Conservation (phyloP, 306 rosid genomes). For the Sesbania bispinosa region DNA sequence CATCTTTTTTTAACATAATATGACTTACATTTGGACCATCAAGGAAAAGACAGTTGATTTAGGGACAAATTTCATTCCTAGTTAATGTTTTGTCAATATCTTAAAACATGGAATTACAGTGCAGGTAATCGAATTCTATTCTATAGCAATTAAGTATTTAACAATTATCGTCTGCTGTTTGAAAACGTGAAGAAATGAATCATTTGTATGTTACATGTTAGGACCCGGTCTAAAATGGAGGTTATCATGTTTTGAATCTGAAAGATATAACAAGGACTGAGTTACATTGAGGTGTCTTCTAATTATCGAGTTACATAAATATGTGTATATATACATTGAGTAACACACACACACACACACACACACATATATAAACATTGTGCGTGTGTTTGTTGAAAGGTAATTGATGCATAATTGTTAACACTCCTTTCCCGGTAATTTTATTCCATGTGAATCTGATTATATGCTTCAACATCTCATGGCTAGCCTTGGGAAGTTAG, state of each 20-base stretch:
- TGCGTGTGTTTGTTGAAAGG: background rate
- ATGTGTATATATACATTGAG: background rate
- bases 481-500: constrained; percentile 80
- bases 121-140: background rate
- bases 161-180: background rate
- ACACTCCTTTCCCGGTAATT: constrained; percentile 1
- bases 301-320: background rate
- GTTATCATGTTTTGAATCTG: background rate
- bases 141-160: background rate
- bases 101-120: background rate
- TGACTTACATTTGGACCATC: background rate
- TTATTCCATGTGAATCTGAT: constrained; percentile 17
- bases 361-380: too few species aligned
- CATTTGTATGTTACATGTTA: background rate
- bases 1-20: background rate
- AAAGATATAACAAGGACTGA: background rate
- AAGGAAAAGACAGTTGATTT: constrained; percentile 5
- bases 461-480: constrained; percentile 26
- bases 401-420: background rate
- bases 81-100: constrained; percentile 16
- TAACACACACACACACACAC: too few species aligned
- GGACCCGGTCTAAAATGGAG: background rate
- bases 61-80: background rate
- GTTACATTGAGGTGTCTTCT: background rate
- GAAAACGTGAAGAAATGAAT: background rate